Base-by-base conservation (phyloP, 805 yeast genomes). In the Myxozyma kluyveri region DNA sequence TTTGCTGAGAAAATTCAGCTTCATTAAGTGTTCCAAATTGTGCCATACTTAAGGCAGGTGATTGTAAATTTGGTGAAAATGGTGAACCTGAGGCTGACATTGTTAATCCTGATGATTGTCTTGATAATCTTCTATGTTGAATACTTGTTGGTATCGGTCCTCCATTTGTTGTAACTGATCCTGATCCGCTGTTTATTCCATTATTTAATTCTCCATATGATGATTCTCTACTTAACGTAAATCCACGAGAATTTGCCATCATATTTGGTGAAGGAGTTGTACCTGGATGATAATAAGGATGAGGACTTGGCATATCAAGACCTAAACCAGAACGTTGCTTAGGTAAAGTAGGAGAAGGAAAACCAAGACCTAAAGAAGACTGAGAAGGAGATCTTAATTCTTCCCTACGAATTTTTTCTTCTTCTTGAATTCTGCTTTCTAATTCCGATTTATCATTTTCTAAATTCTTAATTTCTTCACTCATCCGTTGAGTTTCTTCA, bases 361-460 rank as follows among this genome's bases (percentile, higher is more conserved):
- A 14, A 9, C 33, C 33, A n/a, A n/a, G n/a, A 9, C 12, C 33
- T 9, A 47, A 17, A 3, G 47, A 48, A 3, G 45, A 37, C 26
- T 50, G 55, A 2, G 55, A n/a, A 9, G 55, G 45, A 10, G 54
- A 52, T 17, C 57, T 49, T 3, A 39, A 19, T 21, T 54, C 59
- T 14, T 56, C 60, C 10, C 52, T 67, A 32, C 21, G 61, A 18
- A 2, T 22, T 19, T 6, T 60, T 42, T 41, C 69, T 46, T 23
- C 56, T 23, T n/a, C 57, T 51, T 9, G 60, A 49, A 56, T 43
- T 24, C 43, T 26, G 29, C 44, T 52, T 0, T 61, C 59, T 12
- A 61, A 42, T 2, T 52, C 52, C 4, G 44, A 7, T 35, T 59
- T 63, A 23, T 63, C 66, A 21, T 45, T 47, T 49, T 63, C 63